Evolutionary conservation across 2,329 filamentous ascomycete species (phyloP).

Genomic region (Microcera coccophila): DNA sequence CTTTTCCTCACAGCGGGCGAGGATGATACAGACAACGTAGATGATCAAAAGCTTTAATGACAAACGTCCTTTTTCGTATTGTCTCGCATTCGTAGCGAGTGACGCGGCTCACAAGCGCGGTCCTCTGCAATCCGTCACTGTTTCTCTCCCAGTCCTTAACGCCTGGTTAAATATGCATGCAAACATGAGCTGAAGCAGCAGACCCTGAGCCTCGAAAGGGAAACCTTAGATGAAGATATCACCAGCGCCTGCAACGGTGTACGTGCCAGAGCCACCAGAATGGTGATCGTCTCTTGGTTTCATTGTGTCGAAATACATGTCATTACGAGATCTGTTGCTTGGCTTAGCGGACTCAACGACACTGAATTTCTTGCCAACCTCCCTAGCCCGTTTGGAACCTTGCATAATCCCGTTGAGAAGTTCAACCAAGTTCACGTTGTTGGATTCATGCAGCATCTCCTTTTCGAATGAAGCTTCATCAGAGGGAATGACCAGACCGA

Average conservation of each 20-base stretch:
- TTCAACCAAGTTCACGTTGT: constrained; percentile 76
- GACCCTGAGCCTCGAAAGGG: constrained; percentile 1
- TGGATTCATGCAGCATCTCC: constrained; percentile 72
- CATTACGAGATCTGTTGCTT: not conserved
- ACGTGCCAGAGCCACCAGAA: constrained; percentile 14
- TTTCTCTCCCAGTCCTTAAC: constrained; percentile 21
- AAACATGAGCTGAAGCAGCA: not conserved
- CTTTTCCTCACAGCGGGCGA: too few species aligned
- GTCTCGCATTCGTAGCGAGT: not conserved
- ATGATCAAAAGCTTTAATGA: too few species aligned
- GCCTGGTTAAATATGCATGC: constrained; percentile 23
- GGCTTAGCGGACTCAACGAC: constrained; percentile 47
- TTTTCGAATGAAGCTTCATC: constrained; percentile 61
- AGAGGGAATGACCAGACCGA: constrained; percentile 75
- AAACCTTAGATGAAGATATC: constrained; percentile 30
- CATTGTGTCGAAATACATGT: not conserved
- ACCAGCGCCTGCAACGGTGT: constrained; percentile 25
- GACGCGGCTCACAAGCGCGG: not conserved
- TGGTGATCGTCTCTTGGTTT: too few species aligned
- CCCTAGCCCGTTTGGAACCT: constrained; percentile 65
- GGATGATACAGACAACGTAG: too few species aligned
- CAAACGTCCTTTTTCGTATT: too few species aligned
- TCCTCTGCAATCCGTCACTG: constrained; percentile 14
- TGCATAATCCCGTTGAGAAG: constrained; percentile 73
- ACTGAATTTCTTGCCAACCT: constrained; percentile 70